Base-by-base conservation (phyloP, 1,284 basidiomycete genomes). In the Xanthoconium separans region DNA sequence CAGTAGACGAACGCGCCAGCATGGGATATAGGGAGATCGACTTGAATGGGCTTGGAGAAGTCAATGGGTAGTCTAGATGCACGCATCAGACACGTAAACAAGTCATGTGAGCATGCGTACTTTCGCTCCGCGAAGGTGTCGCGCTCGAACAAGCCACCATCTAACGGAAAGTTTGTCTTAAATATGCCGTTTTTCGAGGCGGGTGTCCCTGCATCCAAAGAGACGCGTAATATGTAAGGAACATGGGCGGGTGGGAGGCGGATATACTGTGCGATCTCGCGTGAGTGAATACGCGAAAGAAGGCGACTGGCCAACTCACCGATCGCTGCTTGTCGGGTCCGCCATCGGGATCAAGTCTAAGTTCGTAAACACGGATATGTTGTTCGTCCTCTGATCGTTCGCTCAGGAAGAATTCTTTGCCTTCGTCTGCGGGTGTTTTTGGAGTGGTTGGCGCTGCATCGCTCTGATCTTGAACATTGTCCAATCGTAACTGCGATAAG, bases 1-100 rank as follows among this genome's bases (percentile, higher is more conserved):
- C 87, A 96, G 73, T 93, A 98, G 55, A 90, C 84, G 74, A 96
- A 98, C 0, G 94, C 93, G 54, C 95, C 95, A 0, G 95, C 92
- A 59, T 94, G 92, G 4, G 93, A 95, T 73, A 98, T 96, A 29
- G 93, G 91, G 13, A 98, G 78, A 75, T 98, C 92, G 40, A 98
- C 84, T 61, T 91, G 87, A 58, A 98, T 91, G 15, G 95, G 88
- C 65, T 93, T 95, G 30, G 85, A 90, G 65, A 93, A 87, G 68
- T 93, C 78, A 9, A 80, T 84, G 3, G 91, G 92, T 11, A 94
- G 77, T 56, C 91, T 93, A 60, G 34, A 54, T 20, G 16, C 2
- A 57, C 50, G 45, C 15, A 30, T 71, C 3, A 67, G 57, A 16
- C 22, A 12, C 18, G n/a, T 18, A 2, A 18, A 45, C 40, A 3